phyloP scores from a whole-genome alignment of 495 filamentous ascomycete species.

The Staphylotrichum longicolle region DNA sequence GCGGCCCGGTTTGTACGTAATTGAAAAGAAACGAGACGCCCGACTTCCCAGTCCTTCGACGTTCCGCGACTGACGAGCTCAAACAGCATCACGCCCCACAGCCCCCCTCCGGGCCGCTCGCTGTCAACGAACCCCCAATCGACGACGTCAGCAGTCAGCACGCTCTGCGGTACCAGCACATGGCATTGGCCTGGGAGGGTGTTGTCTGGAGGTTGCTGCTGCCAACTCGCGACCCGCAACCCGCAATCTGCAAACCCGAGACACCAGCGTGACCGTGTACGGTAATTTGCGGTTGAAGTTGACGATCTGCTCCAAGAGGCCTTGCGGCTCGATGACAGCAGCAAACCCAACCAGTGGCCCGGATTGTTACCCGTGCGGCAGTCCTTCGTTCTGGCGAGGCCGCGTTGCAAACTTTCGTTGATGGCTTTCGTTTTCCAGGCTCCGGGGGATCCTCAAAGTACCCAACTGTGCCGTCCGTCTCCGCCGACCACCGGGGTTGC shows the following conservation, averaged over 20 bases:
- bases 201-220: too few species aligned
- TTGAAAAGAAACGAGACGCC: slow-evolving; percentile 23
- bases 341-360: background rate
- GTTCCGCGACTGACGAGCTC: slow-evolving; percentile 2
- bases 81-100: slow-evolving; percentile 5
- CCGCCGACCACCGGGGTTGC: slow-evolving; percentile 18
- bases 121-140: background rate
- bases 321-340: background rate
- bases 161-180: background rate
- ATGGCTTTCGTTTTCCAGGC: background rate
- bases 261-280: too few species aligned
- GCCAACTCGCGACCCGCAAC: background rate
- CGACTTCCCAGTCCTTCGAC: slow-evolving; percentile 1
- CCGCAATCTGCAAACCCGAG: too few species aligned
- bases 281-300: background rate
- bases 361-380: slow-evolving; percentile 14
- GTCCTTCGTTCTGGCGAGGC: background rate
- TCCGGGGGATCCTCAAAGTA: too few species aligned
- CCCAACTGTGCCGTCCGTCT: background rate
- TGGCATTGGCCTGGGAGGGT: too few species aligned
- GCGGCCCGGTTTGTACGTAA: slow-evolving; percentile 38
- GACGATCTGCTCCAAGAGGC: background rate
- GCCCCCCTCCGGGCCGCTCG: background rate
- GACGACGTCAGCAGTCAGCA: background rate
- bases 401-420: background rate